These are phyloP conservation scores for Linnemannia schmuckeri DNA, from an alignment of 192 early-diverging fungal genomes.

Conservation along the genomic window DNA sequence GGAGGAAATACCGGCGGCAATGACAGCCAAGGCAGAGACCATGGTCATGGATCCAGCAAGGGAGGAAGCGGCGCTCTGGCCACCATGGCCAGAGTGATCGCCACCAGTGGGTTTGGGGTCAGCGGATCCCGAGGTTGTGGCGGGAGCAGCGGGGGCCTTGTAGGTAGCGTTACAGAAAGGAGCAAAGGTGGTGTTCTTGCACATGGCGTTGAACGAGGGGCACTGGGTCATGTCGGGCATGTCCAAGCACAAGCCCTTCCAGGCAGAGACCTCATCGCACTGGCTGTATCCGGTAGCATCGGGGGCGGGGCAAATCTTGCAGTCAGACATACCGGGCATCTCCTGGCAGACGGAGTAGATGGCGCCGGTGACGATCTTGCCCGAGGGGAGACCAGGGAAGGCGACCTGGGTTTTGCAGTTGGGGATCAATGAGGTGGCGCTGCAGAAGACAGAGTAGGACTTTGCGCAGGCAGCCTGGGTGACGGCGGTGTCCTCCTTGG, in stretches of 20 bases:
- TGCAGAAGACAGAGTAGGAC: conserved; percentile 39
- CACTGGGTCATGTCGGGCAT: conserved; percentile 55
- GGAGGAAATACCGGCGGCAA: conserved; percentile 10
- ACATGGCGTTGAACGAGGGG: conserved; percentile 49
- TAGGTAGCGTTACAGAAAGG: conserved; percentile 37
- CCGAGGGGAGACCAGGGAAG: conserved; percentile 49
- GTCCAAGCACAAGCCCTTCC: conserved; percentile 47
- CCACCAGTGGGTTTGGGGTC: conserved; percentile 6
- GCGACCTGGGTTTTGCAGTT: conserved; percentile 43
- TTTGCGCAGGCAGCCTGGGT: conserved; percentile 35
- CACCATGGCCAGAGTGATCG: conserved; percentile 25
- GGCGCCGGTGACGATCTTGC: conserved; percentile 41
- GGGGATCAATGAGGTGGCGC: conserved; percentile 36
- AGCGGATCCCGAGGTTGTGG: not conserved
- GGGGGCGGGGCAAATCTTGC: conserved; percentile 54
- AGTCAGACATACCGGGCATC: conserved; percentile 45
- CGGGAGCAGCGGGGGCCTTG: conserved; percentile 20
- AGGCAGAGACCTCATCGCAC: conserved; percentile 48
- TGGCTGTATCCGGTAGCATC: conserved; percentile 51
- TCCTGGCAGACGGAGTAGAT: conserved; percentile 54
- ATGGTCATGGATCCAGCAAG: conserved; percentile 20
- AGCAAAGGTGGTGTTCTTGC: conserved; percentile 40
- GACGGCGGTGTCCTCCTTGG: conserved; percentile 31
- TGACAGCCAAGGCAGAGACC: conserved; percentile 17
- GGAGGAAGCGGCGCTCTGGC: conserved; percentile 15